Conservation (phyloP, 768 basidiomycete genomes). For the Agaricus bisporus region DNA sequence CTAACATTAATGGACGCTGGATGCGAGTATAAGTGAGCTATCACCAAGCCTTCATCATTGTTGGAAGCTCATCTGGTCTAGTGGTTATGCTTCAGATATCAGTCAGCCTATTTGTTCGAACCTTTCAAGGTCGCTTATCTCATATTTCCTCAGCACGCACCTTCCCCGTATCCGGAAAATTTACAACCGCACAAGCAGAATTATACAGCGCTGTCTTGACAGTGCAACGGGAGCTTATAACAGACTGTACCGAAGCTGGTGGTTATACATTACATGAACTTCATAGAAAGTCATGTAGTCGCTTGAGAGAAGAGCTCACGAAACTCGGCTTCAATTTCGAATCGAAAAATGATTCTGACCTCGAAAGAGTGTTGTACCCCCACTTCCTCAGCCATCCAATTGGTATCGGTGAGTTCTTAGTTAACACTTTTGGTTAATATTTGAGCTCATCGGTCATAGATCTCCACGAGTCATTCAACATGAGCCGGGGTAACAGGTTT, state of each 20-base stretch:
- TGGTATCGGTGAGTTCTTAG: slow-evolving; percentile 61
- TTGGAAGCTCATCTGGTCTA: slow-evolving; percentile 21
- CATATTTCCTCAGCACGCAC: slow-evolving; percentile 58
- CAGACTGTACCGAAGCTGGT: slow-evolving; percentile 50
- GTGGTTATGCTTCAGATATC: slow-evolving; percentile 93
- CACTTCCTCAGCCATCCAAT: slow-evolving; percentile 92
- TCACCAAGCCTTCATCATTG: neutral
- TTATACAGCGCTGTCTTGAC: slow-evolving; percentile 77
- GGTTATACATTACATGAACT: slow-evolving; percentile 66
- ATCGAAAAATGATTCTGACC: slow-evolving; percentile 36
- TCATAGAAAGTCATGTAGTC: slow-evolving; percentile 64
- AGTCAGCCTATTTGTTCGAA: slow-evolving; percentile 40
- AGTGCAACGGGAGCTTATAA: slow-evolving; percentile 63
- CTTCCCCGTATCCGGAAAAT: slow-evolving; percentile 79
- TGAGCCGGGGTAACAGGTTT: slow-evolving; percentile 43
- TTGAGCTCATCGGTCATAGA: slow-evolving; percentile 38
- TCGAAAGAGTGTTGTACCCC: slow-evolving; percentile 81
- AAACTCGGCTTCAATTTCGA: slow-evolving; percentile 61
- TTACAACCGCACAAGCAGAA: slow-evolving; percentile 74
- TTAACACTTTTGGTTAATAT: neutral
- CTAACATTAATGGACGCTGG: slow-evolving; percentile 87
- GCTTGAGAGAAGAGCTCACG: slow-evolving; percentile 66
- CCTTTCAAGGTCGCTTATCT: slow-evolving; percentile 6
- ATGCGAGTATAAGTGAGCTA: slow-evolving; percentile 76
- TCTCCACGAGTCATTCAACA: slow-evolving; percentile 77